Conservation (phyloP, 2,329 filamentous ascomycete species). For the Penicillium verrucosum region DNA sequence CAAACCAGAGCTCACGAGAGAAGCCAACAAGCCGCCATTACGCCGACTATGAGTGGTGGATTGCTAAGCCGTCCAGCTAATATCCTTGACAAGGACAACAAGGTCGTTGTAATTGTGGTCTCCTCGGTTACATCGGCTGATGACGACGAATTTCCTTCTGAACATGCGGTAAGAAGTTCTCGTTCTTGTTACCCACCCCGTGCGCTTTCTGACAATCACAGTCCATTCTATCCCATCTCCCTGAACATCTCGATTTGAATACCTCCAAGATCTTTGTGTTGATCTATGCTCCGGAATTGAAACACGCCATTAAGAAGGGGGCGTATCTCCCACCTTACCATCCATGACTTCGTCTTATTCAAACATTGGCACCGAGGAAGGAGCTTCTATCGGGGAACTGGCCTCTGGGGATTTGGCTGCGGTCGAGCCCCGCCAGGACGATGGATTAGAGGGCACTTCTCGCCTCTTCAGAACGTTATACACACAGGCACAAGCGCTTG, state of each 20-base stretch:
- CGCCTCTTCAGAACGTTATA: conserved; percentile 75
- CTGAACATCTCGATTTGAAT: conserved; percentile 69
- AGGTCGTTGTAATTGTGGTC: conserved; percentile 82
- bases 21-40: conserved; percentile 25
- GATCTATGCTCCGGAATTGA: conserved; percentile 80
- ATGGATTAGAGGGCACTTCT: conserved; percentile 48
- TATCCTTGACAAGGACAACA: conserved; percentile 53
- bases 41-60: conserved; percentile 31
- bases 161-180: conserved; percentile 70
- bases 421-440: conserved; percentile 47
- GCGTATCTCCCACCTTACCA: conserved; percentile 55
- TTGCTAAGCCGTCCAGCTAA: conserved; percentile 34
- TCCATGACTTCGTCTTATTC: conserved; percentile 79
- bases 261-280: conserved; percentile 78
- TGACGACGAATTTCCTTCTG: conserved; percentile 56
- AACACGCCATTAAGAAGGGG: conserved; percentile 51
- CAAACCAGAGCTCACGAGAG: conserved; percentile 56
- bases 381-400: conserved; percentile 35
- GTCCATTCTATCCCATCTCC: conserved; percentile 87
- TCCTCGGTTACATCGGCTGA: conserved; percentile 65
- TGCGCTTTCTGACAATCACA: conserved; percentile 35
- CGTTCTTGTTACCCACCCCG: background rate
- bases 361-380: conserved; percentile 74
- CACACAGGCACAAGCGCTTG: conserved; percentile 71
- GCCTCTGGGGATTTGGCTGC: conserved; percentile 54